phyloP scores from a whole-genome alignment of 371 early-diverging fungal species.

The Ordospora colligata region DNA sequence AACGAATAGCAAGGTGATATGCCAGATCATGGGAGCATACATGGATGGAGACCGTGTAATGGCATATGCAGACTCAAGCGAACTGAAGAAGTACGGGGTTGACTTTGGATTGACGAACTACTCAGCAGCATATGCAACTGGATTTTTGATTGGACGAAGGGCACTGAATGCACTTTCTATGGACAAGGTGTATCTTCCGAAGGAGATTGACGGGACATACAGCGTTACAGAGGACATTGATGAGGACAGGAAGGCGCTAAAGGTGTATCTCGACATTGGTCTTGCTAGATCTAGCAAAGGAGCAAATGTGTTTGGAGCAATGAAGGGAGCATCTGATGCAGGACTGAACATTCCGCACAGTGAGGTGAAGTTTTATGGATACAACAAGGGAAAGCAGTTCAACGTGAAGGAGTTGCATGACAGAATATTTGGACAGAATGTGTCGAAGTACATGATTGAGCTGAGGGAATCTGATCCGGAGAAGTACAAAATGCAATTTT shows the following conservation, averaged over 20 bases:
- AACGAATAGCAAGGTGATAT: conserved; percentile 92
- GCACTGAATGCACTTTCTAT: conserved; percentile 74
- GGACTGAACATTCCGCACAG: conserved; percentile 94
- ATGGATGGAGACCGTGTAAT: conserved; percentile 93
- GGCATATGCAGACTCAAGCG: conserved; percentile 91
- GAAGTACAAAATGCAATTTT: conserved; percentile 88
- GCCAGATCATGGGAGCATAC: conserved; percentile 94
- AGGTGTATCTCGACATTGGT: conserved; percentile 97
- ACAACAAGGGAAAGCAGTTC: conserved; percentile 73
- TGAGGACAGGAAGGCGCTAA: conserved; percentile 91
- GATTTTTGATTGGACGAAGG: conserved; percentile 91
- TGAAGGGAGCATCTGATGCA: conserved; percentile 99
- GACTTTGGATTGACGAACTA: conserved; percentile 99
- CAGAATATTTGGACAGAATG: conserved; percentile 95
- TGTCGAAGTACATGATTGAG: conserved; percentile 89
- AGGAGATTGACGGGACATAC: conserved; percentile 80
- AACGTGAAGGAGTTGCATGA: conserved; percentile 84
- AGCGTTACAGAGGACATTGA: conserved; percentile 74
- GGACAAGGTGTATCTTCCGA: conserved; percentile 72
- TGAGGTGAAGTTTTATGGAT: conserved; percentile 94
- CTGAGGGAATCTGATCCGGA: conserved; percentile 95
- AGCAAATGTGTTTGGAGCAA: conserved; percentile 91
- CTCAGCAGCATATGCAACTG: conserved; percentile 96
- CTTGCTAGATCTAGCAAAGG: conserved; percentile 94
- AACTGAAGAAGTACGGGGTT: conserved; percentile 91